phyloP scores from a whole-genome alignment of 768 basidiomycete genomes.

The Panaeolus cyanescens region DNA sequence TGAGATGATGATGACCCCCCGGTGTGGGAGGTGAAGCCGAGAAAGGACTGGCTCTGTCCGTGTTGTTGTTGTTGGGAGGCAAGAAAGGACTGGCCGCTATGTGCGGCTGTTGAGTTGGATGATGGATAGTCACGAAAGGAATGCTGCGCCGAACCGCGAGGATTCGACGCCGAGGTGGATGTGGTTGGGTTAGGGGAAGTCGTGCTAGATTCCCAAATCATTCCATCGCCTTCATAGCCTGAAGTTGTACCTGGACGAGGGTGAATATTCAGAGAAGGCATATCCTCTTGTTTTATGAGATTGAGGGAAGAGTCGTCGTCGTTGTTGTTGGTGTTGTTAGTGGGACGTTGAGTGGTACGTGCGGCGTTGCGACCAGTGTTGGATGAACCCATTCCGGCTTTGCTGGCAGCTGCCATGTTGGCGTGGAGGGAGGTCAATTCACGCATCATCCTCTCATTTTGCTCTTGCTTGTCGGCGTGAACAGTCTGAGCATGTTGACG shows the following conservation, averaged over 20 bases:
- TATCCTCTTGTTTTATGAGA: conserved; percentile 45
- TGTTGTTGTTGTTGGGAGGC: conserved; percentile 22
- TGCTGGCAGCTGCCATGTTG: conserved; percentile 67
- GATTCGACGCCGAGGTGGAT: conserved; percentile 28
- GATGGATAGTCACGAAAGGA: conserved; percentile 69
- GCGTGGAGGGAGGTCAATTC: conserved; percentile 85
- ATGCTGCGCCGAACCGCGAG: conserved; percentile 33
- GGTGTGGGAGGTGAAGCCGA: conserved; percentile 46
- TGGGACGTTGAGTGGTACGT: background rate
- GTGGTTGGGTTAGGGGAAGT: conserved; percentile 18
- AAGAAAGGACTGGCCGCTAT: conserved; percentile 77
- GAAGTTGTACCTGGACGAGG: conserved; percentile 73
- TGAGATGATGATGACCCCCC: conserved; percentile 27
- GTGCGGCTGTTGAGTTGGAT: background rate
- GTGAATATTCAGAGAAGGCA: conserved; percentile 28
- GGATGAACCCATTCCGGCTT: conserved; percentile 24
- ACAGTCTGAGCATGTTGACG: conserved; percentile 97
- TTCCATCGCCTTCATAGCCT: conserved; percentile 56
- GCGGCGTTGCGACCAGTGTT: background rate
- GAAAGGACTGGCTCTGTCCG: conserved; percentile 65
- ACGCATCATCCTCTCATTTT: conserved; percentile 91
- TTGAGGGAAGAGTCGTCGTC: conserved; percentile 18
- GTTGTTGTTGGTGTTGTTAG: conserved; percentile 13
- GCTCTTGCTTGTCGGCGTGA: conserved; percentile 89
- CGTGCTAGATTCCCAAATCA: conserved; percentile 19